Percentiles rank a stretch among this genome's conserved stretches.
phyloP scores from a whole-genome alignment of 1,139 yeast genomes.

The Scheffersomyces titani region DNA sequence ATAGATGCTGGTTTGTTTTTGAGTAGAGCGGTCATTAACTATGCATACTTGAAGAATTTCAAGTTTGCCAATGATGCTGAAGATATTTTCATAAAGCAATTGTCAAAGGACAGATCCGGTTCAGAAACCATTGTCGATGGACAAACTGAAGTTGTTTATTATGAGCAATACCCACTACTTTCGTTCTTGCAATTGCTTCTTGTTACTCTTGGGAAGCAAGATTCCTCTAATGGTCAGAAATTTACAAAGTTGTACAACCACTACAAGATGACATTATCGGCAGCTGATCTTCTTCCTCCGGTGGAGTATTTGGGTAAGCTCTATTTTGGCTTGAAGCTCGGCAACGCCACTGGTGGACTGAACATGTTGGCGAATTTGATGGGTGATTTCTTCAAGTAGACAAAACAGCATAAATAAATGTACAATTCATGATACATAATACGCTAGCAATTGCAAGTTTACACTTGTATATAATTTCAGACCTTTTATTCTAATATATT shows the following conservation, averaged over 20 bases:
- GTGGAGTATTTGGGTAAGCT: conserved; percentile 52
- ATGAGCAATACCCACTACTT: conserved; percentile 39
- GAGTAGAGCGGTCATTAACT: conserved; percentile 69
- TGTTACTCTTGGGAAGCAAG: conserved; percentile 58
- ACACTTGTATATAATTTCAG: not conserved
- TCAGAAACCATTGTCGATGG: conserved; percentile 16
- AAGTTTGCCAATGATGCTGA: conserved; percentile 55
- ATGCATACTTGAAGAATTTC: conserved; percentile 63
- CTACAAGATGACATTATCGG: conserved; percentile 31
- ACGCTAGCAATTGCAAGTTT: not conserved
- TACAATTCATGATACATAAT: not conserved
- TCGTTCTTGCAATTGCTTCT: conserved; percentile 73
- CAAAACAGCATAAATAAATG: not conserved
- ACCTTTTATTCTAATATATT: not conserved
- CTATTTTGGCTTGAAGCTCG: conserved; percentile 42
- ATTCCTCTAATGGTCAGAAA: conserved; percentile 39
- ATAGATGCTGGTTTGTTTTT: conserved; percentile 55
- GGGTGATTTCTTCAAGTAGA: conserved; percentile 68
- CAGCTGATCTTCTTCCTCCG: conserved; percentile 37
- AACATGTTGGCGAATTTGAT: conserved; percentile 82
- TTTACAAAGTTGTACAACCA: conserved; percentile 54
- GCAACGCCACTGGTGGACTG: conserved; percentile 56
- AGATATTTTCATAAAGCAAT: conserved; percentile 35
- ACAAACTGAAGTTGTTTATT: conserved; percentile 16
- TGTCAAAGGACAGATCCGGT: conserved; percentile 15